Percentiles rank a stretch among this genome's conserved stretches.
Conservation (phyloP, 2,329 filamentous ascomycete genomes). For the Colletotrichum godetiae region DNA sequence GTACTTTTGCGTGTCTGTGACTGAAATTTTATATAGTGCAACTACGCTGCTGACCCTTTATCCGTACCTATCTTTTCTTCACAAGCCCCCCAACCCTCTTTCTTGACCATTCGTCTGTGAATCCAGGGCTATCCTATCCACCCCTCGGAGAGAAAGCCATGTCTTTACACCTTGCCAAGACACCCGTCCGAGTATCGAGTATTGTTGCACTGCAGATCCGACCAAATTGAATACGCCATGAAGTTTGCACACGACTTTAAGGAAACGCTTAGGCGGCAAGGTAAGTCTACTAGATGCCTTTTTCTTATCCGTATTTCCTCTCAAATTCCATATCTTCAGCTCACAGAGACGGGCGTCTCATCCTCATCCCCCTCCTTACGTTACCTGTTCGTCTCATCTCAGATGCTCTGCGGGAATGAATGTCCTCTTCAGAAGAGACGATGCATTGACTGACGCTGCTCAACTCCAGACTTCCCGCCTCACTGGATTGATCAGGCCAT, state of each 20-base stretch:
- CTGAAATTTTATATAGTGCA: constrained; percentile 22
- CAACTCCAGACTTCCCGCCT: constrained; percentile 71
- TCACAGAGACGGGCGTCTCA: background rate
- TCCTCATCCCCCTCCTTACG: background rate
- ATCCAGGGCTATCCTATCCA: background rate
- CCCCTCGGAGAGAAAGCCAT: background rate
- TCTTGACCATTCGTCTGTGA: background rate
- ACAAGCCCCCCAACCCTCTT: background rate
- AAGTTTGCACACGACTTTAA: constrained; percentile 88
- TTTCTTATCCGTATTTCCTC: background rate
- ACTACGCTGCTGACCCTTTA: background rate
- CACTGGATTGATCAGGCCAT: constrained; percentile 81
- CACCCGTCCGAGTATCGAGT: background rate
- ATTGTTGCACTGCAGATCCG: constrained; percentile 10
- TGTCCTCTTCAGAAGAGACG: background rate
- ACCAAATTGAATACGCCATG: constrained; percentile 62
- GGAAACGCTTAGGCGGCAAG: constrained; percentile 73
- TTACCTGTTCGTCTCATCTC: background rate
- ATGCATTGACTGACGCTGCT: background rate
- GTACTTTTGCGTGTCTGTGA: background rate
- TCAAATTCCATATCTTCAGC: background rate
- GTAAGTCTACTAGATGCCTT: constrained; percentile 41
- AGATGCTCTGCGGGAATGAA: background rate
- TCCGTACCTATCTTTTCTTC: too few species aligned
- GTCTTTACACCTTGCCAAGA: constrained; percentile 7